Evolutionary conservation across 805 yeast genomes (phyloP).

Genomic region (Alloascoidea hylecoeti): DNA sequence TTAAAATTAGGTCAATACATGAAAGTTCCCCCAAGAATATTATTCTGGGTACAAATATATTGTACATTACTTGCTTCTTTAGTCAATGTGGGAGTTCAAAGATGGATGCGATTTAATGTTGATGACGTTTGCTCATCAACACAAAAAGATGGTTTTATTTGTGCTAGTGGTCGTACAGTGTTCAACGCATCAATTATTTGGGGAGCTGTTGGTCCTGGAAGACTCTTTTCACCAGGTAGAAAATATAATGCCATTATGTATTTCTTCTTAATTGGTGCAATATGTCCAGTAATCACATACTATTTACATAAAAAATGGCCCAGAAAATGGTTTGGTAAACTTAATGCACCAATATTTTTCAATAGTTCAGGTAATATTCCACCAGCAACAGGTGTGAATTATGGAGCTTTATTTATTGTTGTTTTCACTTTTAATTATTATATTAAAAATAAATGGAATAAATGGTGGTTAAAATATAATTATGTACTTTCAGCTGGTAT

Average conservation of each 20-base stretch:
- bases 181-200: slow-evolving; percentile 37
- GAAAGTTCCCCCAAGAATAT: slow-evolving; percentile 33
- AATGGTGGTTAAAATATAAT: slow-evolving; percentile 41
- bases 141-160: slow-evolving; percentile 14
- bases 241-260: slow-evolving; percentile 42
- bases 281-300: slow-evolving; percentile 12
- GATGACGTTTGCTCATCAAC: slow-evolving; percentile 10
- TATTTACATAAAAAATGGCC: slow-evolving; percentile 12
- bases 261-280: slow-evolving; percentile 45
- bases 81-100: slow-evolving; percentile 30
- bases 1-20: slow-evolving; percentile 40
- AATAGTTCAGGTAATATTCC: slow-evolving; percentile 11
- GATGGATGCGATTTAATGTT: slow-evolving; percentile 23
- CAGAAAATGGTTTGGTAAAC: slow-evolving; percentile 3
- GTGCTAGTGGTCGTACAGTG: slow-evolving; percentile 25
- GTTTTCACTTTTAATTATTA: slow-evolving; percentile 29
- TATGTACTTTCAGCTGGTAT: slow-evolving; percentile 42
- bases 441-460: slow-evolving; percentile 24
- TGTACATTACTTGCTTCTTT: slow-evolving; percentile 21
- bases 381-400: slow-evolving; percentile 31
- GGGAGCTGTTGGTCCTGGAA: slow-evolving; percentile 49
- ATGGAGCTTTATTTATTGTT: slow-evolving; percentile 24
- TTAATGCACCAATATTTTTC: slow-evolving; percentile 11
- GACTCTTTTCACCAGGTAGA: slow-evolving; percentile 22
- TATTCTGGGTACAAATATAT: slow-evolving; percentile 29